Percentiles rank a stretch among this genome's conserved stretches.
These are phyloP conservation scores for Dendrobium catenatum DNA, from an alignment of 106 monocot species.

Conservation along the genomic window DNA sequence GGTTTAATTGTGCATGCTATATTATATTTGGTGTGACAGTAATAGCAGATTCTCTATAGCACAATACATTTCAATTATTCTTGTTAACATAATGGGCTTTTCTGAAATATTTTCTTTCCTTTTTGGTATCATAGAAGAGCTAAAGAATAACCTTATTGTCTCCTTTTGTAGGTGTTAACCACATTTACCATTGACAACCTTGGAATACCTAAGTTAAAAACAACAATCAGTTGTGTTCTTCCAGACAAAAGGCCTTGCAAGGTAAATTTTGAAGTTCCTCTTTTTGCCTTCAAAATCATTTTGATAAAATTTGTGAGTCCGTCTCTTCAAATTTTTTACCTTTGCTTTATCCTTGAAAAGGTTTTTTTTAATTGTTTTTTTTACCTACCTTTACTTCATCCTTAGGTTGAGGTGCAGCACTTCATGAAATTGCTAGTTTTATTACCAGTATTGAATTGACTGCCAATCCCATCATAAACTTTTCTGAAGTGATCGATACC, in stretches of 20 bases:
- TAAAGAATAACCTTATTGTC: too few relatives aligned
- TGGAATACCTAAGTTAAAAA: too few relatives aligned
- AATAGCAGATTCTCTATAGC: neutral
- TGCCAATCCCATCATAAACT: constrained; percentile 52
- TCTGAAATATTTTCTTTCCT: neutral
- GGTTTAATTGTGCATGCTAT: neutral
- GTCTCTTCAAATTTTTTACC: neutral
- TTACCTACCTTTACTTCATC: too few relatives aligned
- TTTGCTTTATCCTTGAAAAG: neutral
- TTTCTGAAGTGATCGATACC: constrained; percentile 56
- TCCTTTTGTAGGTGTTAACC: too few relatives aligned
- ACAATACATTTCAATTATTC: neutral
- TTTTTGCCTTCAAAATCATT: neutral
- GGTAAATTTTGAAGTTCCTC: neutral
- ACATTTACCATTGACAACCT: too few relatives aligned
- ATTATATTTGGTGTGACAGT: neutral
- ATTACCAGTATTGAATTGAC: constrained; percentile 52
- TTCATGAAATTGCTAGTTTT: constrained; percentile 68
- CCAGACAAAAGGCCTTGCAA: too few relatives aligned
- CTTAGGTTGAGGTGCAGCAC: constrained; percentile 63
- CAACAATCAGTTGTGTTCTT: too few relatives aligned
- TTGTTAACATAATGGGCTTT: neutral
- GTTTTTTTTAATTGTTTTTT: too few relatives aligned
- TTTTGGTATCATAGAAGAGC: neutral
- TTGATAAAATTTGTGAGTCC: neutral